Conservation (phyloP, 2,329 filamentous ascomycete genomes). For the Dendryphion nanum region DNA sequence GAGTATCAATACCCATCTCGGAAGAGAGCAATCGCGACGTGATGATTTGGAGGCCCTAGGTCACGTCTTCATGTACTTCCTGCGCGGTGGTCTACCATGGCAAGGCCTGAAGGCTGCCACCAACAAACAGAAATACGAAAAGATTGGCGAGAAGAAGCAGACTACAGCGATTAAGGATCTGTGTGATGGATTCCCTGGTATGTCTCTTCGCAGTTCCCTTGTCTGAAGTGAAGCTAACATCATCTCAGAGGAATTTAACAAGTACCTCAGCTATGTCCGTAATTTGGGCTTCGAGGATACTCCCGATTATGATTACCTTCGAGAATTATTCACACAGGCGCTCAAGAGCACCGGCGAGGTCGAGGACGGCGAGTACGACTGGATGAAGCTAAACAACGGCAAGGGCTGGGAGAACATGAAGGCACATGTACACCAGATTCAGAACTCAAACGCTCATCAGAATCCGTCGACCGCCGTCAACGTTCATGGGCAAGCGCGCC, state of each 20-base stretch:
- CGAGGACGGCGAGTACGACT: slow-evolving; percentile 98
- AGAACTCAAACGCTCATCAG: slow-evolving; percentile 74
- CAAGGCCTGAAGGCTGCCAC: slow-evolving; percentile 68
- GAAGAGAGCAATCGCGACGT: slow-evolving; percentile 90
- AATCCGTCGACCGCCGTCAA: slow-evolving; percentile 81
- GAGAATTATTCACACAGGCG: slow-evolving; percentile 93
- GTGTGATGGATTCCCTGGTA: slow-evolving; percentile 87
- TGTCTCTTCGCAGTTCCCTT: not conserved
- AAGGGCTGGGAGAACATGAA: slow-evolving; percentile 89
- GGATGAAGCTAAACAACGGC: slow-evolving; percentile 96
- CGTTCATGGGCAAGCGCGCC: slow-evolving; percentile 70
- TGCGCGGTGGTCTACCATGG: slow-evolving; percentile 65
- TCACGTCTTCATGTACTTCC: slow-evolving; percentile 70
- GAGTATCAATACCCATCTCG: slow-evolving; percentile 99
- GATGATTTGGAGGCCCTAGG: slow-evolving; percentile 89
- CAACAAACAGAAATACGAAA: slow-evolving; percentile 98
- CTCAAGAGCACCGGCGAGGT: slow-evolving; percentile 92
- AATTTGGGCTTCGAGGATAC: slow-evolving; percentile 98
- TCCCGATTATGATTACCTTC: slow-evolving; percentile 96
- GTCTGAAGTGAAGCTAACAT: slow-evolving; percentile 23
- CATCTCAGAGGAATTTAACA: slow-evolving; percentile 80
- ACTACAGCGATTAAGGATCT: slow-evolving; percentile 96
- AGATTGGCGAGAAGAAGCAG: slow-evolving; percentile 99
- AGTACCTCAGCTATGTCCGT: slow-evolving; percentile 94
- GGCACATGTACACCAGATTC: slow-evolving; percentile 66